A percentile compares a stretch with the other conserved stretches of the same genome.
Conservation (phyloP, 768 basidiomycete species). For the Tricholoma saponaceum region DNA sequence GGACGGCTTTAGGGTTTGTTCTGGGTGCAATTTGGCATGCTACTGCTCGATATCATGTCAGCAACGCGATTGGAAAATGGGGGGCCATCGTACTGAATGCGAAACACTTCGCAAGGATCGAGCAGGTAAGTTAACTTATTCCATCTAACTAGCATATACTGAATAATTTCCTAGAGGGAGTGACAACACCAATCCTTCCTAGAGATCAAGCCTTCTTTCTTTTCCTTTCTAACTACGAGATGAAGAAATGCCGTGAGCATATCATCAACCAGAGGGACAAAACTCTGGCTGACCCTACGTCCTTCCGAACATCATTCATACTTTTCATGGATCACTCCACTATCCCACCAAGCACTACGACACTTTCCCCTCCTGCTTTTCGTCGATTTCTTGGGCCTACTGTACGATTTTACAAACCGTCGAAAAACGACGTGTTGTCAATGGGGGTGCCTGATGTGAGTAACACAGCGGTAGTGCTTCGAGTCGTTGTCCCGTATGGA, state of each 20-base stretch:
- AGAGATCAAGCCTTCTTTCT: neutral
- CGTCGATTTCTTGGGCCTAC: neutral
- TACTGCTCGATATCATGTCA: neutral
- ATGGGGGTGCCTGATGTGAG: too few species aligned
- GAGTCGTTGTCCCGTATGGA: neutral
- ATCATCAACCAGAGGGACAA: neutral
- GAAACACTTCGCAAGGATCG: neutral
- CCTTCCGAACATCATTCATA: neutral
- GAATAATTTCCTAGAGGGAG: neutral
- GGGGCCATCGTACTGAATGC: neutral
- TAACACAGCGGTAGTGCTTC: neutral
- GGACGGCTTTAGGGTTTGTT: neutral
- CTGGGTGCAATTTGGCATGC: neutral
- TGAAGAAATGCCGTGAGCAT: neutral
- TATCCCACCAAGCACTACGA: neutral
- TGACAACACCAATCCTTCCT: neutral
- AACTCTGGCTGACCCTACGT: neutral
- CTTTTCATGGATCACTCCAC: neutral
- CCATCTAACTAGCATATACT: neutral
- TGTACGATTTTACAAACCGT: neutral
- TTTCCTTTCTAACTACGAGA: neutral
- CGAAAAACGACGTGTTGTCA: neutral
- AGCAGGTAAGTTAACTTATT: neutral
- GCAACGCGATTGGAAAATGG: neutral
- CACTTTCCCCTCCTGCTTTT: neutral